phyloP scores from a whole-genome alignment of 2,329 filamentous ascomycete genomes.

The Ceratocystis lukuohia region DNA sequence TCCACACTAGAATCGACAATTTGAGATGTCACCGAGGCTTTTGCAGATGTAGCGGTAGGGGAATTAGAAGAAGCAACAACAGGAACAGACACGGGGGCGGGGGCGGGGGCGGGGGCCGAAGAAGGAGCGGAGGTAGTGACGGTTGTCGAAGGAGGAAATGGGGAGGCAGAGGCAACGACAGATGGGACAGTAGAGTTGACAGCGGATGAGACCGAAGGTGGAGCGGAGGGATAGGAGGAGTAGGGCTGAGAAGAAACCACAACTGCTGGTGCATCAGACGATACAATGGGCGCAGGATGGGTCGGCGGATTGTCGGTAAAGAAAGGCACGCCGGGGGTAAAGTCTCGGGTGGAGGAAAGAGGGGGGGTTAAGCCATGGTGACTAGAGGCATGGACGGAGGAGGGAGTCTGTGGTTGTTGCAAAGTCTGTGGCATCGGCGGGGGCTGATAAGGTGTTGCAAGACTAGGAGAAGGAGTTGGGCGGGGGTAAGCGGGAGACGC shows the following conservation, averaged over 20 bases:
- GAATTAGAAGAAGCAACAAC: constrained; percentile 6
- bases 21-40: neutral
- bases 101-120: neutral
- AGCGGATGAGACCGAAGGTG: constrained; percentile 13
- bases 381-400: constrained; percentile 36
- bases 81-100: neutral
- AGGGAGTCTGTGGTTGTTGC: constrained; percentile 36
- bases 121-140: neutral
- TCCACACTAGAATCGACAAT: constrained; percentile 2
- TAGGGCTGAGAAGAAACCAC: constrained; percentile 17
- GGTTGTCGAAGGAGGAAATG: neutral
- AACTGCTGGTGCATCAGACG: constrained; percentile 11
- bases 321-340: constrained; percentile 17
- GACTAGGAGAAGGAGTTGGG: constrained; percentile 38
- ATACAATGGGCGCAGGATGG: constrained; percentile 10
- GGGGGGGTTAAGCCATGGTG: constrained; percentile 20
- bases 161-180: constrained; percentile 6
- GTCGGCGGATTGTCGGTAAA: constrained; percentile 1
- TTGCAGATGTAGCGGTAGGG: neutral
- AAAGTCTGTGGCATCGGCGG: constrained; percentile 33
- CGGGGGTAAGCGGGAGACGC: constrained; percentile 27
- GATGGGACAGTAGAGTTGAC: neutral
- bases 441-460: constrained; percentile 45
- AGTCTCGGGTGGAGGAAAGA: constrained; percentile 16
- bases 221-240: constrained; percentile 8